Conservation (phyloP, 2,329 filamentous ascomycete genomes). For the Aspergillus piperis region DNA sequence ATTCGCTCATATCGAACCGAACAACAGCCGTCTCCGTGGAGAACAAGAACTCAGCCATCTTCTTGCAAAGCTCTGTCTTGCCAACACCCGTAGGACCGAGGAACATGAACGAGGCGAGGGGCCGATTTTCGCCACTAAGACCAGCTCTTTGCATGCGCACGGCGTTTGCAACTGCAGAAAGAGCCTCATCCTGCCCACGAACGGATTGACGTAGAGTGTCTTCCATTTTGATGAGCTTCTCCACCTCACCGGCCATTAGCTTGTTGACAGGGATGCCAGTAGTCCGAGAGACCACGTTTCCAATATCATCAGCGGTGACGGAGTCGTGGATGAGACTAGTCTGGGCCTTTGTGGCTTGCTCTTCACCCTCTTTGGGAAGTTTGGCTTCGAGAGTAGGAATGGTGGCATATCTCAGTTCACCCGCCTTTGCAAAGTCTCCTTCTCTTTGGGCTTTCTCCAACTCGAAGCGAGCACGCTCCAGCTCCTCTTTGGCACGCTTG, state of each 20-base stretch:
- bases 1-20: constrained; percentile 96
- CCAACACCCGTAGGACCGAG: constrained; percentile 94
- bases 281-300: constrained; percentile 82
- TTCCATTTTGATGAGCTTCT: constrained; percentile 96
- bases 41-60: constrained; percentile 89
- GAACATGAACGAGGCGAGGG: constrained; percentile 96
- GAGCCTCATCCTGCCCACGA: constrained; percentile 89
- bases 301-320: constrained; percentile 94
- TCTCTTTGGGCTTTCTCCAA: constrained; percentile 84
- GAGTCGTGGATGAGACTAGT: constrained; percentile 79
- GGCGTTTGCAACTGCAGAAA: constrained; percentile 86
- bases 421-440: constrained; percentile 87
- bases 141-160: constrained; percentile 93
- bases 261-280: constrained; percentile 94
- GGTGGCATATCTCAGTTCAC: constrained; percentile 82
- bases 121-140: constrained; percentile 85
- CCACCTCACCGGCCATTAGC: constrained; percentile 87
- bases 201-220: constrained; percentile 80
- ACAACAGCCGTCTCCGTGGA: constrained; percentile 88
- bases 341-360: constrained; percentile 49
- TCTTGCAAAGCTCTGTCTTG: constrained; percentile 97
- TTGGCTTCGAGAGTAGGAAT: constrained; percentile 81
- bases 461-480: constrained; percentile 82
- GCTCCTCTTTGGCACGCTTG: constrained; percentile 83
- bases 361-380: constrained; percentile 71